A percentile compares a stretch with the other conserved stretches of the same genome.
phyloP scores from a whole-genome alignment of 208 protist species.

The Leishmania tarentolae region DNA sequence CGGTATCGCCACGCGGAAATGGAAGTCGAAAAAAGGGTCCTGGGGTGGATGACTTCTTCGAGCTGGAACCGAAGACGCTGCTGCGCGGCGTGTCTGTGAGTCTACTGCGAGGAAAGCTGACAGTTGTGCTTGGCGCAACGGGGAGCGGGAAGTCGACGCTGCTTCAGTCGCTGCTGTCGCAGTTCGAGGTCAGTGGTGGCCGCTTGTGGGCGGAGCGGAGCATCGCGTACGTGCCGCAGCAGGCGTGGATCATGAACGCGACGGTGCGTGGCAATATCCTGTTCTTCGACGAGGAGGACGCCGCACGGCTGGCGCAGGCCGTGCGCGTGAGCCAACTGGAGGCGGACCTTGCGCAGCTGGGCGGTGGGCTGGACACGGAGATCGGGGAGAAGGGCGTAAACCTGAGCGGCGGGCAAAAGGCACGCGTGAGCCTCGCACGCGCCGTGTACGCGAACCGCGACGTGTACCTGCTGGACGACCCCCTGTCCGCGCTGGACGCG shows the following conservation, averaged over 20 bases:
- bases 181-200: background rate
- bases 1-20: too few species aligned
- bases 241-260: slow-evolving; percentile 94
- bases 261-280: slow-evolving; percentile 94
- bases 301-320: slow-evolving; percentile 39
- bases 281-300: slow-evolving; percentile 78
- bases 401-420: slow-evolving; percentile 90
- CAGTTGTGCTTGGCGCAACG: slow-evolving; percentile 68
- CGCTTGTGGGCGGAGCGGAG: slow-evolving; percentile 1
- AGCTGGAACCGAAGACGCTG: slow-evolving; percentile 39
- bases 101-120: slow-evolving; percentile 57
- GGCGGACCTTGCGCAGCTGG: slow-evolving; percentile 81
- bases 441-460: slow-evolving; percentile 88
- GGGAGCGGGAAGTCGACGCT: slow-evolving; percentile 79
- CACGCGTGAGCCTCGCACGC: slow-evolving; percentile 83
- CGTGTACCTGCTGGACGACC: slow-evolving; percentile 92
- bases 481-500: slow-evolving; percentile 89
- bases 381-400: slow-evolving; percentile 91
- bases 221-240: slow-evolving; percentile 92
- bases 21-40: too few species aligned
- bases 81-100: slow-evolving; percentile 41
- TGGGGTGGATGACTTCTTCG: too few species aligned
- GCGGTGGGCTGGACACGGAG: slow-evolving; percentile 88
- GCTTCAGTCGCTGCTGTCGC: slow-evolving; percentile 22
- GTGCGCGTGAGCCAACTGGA: slow-evolving; percentile 76